Base-by-base conservation (phyloP, 768 basidiomycete genomes). In the Leccinum olivaceopallidum region DNA sequence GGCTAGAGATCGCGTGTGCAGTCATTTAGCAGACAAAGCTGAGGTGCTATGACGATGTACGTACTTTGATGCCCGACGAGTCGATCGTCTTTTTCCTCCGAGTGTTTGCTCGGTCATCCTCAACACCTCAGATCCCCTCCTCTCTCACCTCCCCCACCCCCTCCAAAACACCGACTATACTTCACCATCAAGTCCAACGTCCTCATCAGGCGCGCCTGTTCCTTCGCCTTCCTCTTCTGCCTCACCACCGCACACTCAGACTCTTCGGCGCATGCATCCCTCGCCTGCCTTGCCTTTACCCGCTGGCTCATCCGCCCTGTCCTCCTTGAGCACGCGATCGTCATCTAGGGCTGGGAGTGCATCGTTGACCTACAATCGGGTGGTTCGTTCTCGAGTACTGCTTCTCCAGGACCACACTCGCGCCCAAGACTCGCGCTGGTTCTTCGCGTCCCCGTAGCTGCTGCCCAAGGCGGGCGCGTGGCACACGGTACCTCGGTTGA, bases 121-220 rank as follows among this genome's bases (percentile, higher is more conserved):
- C 64, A 89, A 24, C 24, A 24, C 6, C 4, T 95, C 94, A 18
- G 24, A 24, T 24, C 24, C 24, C 24, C 24, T 24, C 60, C 82
- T 88, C 13, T 83, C 89, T 0, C 91, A 93, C 65, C 87, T 88
- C 13, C 84, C 89, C 0, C 91, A 93, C 65, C 87, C 82, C 3
- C 82, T 90, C 36, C 76, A 84, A 58, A 59, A 72, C 9, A 75
- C 86, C 0, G 80, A 90, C 72, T 88, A 34, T 12, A 87, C 75
- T 94, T 93, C 69, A 93, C 94, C 14, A 81, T 78, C 67, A 95
- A 24, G 24, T 24, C 81, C 66, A 98, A 95, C 70, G 54, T 82
- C 2, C 80, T 98, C 76, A 92, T 95, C 71, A 98, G 98, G 76
- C 80, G 84, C 56, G 85, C 89, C 24, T 97, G 96, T 95, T 81